Percentiles rank a stretch among this genome's conserved stretches.
Conservation (phyloP, 768 basidiomycete genomes). For the Lanmaoa pseudosensibilis region DNA sequence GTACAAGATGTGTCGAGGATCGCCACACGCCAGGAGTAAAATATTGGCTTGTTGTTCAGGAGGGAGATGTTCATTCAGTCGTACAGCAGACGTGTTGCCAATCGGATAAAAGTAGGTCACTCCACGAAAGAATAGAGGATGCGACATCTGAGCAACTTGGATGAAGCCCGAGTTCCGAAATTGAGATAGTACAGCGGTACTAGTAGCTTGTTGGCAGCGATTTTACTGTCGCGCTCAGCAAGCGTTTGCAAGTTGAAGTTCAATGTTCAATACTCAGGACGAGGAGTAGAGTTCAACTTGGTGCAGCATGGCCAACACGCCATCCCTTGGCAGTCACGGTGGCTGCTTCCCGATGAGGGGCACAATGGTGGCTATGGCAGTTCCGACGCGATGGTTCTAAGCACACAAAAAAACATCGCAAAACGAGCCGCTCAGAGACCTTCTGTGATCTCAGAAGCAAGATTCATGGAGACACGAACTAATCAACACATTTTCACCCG, state of each 20-base stretch:
- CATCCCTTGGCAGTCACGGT: neutral
- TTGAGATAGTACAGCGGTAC: neutral
- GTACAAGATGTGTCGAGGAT: conserved; percentile 53
- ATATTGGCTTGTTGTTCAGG: conserved; percentile 49
- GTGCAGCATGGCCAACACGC: neutral
- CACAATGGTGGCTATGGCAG: neutral
- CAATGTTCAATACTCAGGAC: neutral
- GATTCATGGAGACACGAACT: too few species aligned
- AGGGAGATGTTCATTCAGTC: conserved; percentile 46
- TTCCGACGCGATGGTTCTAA: too few species aligned
- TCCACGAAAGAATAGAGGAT: conserved; percentile 26
- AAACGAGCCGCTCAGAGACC: too few species aligned
- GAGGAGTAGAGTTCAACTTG: neutral
- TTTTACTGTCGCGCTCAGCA: neutral
- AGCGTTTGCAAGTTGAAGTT: neutral
- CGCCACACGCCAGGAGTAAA: conserved; percentile 57
- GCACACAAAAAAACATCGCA: too few species aligned
- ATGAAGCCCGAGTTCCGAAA: neutral
- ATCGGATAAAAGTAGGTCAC: conserved; percentile 55
- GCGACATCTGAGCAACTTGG: conserved; percentile 18
- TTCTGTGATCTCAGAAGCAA: too few species aligned
- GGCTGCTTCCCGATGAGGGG: neutral
- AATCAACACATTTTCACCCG: too few species aligned
- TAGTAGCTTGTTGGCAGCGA: neutral
- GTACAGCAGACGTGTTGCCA: conserved; percentile 58